Base-by-base conservation (phyloP, 2,329 filamentous ascomycete genomes). In the Aspergillus thermomutatus region DNA sequence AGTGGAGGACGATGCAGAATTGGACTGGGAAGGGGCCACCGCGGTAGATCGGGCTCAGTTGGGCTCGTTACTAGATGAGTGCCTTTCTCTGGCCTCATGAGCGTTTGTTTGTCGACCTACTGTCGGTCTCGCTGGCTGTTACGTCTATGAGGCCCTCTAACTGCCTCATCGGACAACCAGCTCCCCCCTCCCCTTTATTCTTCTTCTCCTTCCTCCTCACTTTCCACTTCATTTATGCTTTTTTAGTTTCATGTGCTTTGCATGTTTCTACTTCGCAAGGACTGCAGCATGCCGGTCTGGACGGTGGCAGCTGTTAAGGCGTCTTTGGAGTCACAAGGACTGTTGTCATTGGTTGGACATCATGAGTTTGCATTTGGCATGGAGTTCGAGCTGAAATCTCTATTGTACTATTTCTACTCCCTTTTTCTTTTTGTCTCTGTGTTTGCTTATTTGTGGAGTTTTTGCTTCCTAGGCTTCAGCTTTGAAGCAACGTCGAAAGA, bases 81-180 rank as follows among this genome's bases (percentile, higher is more conserved):
- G 75, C 61, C 63, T 77, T 27, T 75, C 73, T 41, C 70, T 77
- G 69, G 73, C 74, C 52, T 69, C 73, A 50, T 77, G 62, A 72
- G 46, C 52, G 53, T 55, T 61, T 21, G 17, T 45, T 41, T 34
- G 14, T 17, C 14, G 31, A 7, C 31, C 14, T 17, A 37, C 31
- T 17, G 31, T 37, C 5, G 31, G 14, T 37, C 31, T 37, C 14
- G 4, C 31, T 17, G 31, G 31, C 31, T 37, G 14, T 7, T 37
- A 17, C 6, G 14, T 17, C 31, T 17, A 37, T 7, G 31, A 7
- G 17, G 31, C 5, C 4, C 31, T 37, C 31, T 17, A 37, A 37
- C 3, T 14, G 5, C 31, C 14, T 7, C 14, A 6, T 37, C 31
- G 31, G 14, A 8, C 2, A 7, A 37, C 31, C 31, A 17, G 31